Base-by-base conservation (phyloP, 768 basidiomycete species). In the Boletus bicolor region DNA sequence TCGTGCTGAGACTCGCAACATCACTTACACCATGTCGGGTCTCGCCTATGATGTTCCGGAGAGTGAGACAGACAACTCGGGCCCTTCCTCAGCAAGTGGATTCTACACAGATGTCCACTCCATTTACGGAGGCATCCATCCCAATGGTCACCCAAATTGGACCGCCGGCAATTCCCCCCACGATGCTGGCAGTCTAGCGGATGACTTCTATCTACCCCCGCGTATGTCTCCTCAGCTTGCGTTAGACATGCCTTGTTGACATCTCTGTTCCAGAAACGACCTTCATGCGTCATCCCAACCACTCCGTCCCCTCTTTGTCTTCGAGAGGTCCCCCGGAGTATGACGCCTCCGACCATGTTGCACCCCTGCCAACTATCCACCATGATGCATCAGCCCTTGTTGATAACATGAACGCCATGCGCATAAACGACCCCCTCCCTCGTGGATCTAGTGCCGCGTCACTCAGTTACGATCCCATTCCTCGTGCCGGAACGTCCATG, bases 401-500 rank as follows among this genome's bases (percentile, higher is more conserved):
- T 39, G 78, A 81, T 61, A 68, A 76, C 42, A 83, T 89, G 69
- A 77, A 78, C 44, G 71, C 79, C 41, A 73, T 91, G 68, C 77
- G 72, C 48, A 70, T 89, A 54, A 70, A 69, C 50, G 82, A 83
- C 43, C 73, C 75, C 24, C 59, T 60, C 24, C 64, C 72, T 30
- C 68, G 66, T 19, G 68, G 69, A 44, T 56, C 71, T 21, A 69
- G 69, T 44, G 61, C 65, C 36, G 62, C 64, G 64, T 62, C 66
- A 37, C 65, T 54, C 56, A 47, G 58, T 36, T 45, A 64, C 36
- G 84, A 86, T 57, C 79, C 81, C 44, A 69, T 84, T 14, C 76
- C 78, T 53, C 79, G 84, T 30, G 76, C 79, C 5, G 78, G 78
- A 17, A 85, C 84, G 19, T 81, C 85, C 34, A 79, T 84, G 77